A percentile compares a stretch with the other conserved stretches of the same genome.
Evolutionary conservation across 2,329 filamentous ascomycete species (phyloP).

Genomic region (Nothophoma quercina): DNA sequence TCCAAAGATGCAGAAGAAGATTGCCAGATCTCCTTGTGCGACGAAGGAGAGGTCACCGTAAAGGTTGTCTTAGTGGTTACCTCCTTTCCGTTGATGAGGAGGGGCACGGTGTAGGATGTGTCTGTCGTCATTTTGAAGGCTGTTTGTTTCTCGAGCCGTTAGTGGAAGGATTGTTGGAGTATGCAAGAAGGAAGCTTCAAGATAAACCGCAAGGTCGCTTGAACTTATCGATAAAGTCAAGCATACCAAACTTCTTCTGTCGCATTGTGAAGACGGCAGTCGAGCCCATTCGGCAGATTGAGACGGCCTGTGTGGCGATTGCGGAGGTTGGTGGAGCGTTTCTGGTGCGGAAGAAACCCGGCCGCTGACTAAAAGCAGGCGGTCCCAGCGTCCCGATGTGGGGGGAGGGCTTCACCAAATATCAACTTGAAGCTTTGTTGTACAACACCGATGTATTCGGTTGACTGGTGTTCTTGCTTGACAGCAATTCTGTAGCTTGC

Average conservation of each 20-base stretch:
- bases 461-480: no score
- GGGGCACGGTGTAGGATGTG: conserved; percentile 50
- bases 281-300: conserved; percentile 2
- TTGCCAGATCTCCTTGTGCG: conserved; percentile 62
- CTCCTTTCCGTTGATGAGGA: conserved; percentile 60
- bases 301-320: conserved; percentile 3
- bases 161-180: background rate
- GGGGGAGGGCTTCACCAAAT: background rate
- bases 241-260: background rate
- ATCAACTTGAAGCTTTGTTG: no score
- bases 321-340: conserved; percentile 2
- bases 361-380: conserved; percentile 1
- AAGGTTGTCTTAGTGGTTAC: conserved; percentile 59
- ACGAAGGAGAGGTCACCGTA: conserved; percentile 64
- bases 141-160: background rate
- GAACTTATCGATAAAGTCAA: background rate
- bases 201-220: background rate
- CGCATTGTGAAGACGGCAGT: background rate
- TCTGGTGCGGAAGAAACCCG: background rate
- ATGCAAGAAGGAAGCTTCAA: background rate
- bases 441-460: no score
- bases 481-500: no score
- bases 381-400: background rate
- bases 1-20: conserved; percentile 64
- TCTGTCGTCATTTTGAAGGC: conserved; percentile 15